Conservation (phyloP, 495 filamentous ascomycete genomes). For the Xylaria sp. region DNA sequence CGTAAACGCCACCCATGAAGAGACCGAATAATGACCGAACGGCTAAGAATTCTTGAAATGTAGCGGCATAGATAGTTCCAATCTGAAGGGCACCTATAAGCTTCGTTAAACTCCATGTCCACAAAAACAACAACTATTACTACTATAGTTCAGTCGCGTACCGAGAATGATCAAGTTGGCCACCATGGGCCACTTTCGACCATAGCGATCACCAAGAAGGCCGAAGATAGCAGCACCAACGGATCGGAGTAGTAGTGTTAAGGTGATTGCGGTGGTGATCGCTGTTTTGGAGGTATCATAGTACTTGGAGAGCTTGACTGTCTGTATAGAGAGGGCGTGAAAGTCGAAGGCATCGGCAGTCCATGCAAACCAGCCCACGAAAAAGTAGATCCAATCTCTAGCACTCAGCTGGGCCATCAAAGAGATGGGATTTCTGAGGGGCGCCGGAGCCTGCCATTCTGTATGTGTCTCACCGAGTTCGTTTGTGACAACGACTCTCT, state of each 20-base stretch:
- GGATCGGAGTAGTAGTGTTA: conserved; percentile 73
- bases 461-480: conserved; percentile 59
- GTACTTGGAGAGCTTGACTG: conserved; percentile 70
- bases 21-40: conserved; percentile 77
- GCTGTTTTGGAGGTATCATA: conserved; percentile 70
- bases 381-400: conserved; percentile 68
- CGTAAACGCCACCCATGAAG: conserved; percentile 85
- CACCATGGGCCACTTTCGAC: conserved; percentile 85
- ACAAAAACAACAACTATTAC: background rate
- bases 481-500: conserved; percentile 68
- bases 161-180: conserved; percentile 68
- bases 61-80: conserved; percentile 72
- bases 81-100: conserved; percentile 64
- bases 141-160: conserved; percentile 20
- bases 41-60: conserved; percentile 72
- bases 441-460: conserved; percentile 68
- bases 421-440: conserved; percentile 66
- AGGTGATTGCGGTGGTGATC: conserved; percentile 74
- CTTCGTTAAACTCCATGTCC: conserved; percentile 43
- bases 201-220: conserved; percentile 73
- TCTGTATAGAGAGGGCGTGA: conserved; percentile 75
- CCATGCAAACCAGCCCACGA: conserved; percentile 70
- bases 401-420: conserved; percentile 62
- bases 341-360: conserved; percentile 79
- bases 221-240: conserved; percentile 76